Percentiles rank a stretch among this genome's conserved stretches.
Conservation (phyloP, 495 filamentous ascomycete species). For the Tuber magnatum region DNA sequence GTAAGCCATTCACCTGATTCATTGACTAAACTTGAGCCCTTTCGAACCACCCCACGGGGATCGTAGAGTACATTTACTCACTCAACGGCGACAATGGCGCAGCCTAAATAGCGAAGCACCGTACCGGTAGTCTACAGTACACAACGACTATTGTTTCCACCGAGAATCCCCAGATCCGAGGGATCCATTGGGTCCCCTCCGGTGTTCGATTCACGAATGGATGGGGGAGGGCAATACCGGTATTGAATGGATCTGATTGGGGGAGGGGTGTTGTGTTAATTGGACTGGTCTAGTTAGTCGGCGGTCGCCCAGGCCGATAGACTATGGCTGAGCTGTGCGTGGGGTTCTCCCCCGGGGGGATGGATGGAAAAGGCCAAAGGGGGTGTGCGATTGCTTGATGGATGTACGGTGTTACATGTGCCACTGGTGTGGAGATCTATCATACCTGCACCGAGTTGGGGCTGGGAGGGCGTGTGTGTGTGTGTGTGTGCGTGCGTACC, state of each 20-base stretch:
- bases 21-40: not conserved
- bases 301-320: too few species aligned
- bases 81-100: not conserved
- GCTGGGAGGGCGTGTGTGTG: not conserved
- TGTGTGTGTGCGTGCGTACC: not conserved
- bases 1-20: not conserved
- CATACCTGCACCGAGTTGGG: not conserved
- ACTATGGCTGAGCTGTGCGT: not conserved
- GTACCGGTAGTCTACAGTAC: not conserved
- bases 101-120: not conserved
- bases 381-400: not conserved
- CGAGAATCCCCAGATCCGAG: not conserved
- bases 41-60: too few species aligned
- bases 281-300: too few species aligned
- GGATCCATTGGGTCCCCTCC: not conserved
- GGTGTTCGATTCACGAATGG: not conserved
- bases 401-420: not conserved
- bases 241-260: not conserved
- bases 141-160: not conserved
- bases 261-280: too few species aligned
- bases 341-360: too few species aligned
- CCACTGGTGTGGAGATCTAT: not conserved
- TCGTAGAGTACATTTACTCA: not conserved
- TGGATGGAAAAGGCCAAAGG: not conserved
- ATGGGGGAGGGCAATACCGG: not conserved